Base-by-base conservation (phyloP, 257 asterid genomes). In the Solanum ossicruentum region DNA sequence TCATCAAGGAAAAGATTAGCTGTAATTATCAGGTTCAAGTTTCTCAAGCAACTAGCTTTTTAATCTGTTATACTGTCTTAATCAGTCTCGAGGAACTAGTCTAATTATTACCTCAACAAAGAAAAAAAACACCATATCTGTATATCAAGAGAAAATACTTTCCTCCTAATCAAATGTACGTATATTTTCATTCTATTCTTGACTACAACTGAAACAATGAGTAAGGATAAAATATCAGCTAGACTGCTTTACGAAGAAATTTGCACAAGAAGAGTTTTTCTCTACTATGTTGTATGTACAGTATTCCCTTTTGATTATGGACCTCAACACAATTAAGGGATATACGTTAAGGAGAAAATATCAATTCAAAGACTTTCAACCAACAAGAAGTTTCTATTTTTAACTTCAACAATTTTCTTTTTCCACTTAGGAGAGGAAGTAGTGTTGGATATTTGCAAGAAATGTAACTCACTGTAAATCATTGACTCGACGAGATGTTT, bases 401-500 rank as follows among this genome's bases (percentile, higher is more conserved):
- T 13, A 49, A 75, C 61, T 49, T 75, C 43, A 47, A 75, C 7
- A 9, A 1, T 0, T 8, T 23, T 8, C 45, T 23, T 23, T 75
- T 75, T 75, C 8, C 61, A 21, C 58, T 47, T 47, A 21, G 55
- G 12, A 43, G 36, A n/a, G 57, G 77, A 36, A 28, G 10, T 36
- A 17, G 15, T 4, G 51, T 66, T 26, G 16, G 26, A 18, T 18
- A 39, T 36, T 75, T 41, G 18, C 17, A 83, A 83, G 41, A 65
- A 71, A 70, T 49, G 67, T 26, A 32, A 92, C 98, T 92, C 91
- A 95, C 99, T 94, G 98, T 92, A 94, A 92, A 85, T 94, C 98
- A 83, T 94, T 94, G 36, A 85, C 93, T 28, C 97, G 90, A 36
- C 98, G 96, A 61, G 98, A 94, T 73, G 98, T 94, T 84, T 93